Base-by-base conservation (phyloP, 148 eudicot genomes). In the Beta vulgaris region DNA sequence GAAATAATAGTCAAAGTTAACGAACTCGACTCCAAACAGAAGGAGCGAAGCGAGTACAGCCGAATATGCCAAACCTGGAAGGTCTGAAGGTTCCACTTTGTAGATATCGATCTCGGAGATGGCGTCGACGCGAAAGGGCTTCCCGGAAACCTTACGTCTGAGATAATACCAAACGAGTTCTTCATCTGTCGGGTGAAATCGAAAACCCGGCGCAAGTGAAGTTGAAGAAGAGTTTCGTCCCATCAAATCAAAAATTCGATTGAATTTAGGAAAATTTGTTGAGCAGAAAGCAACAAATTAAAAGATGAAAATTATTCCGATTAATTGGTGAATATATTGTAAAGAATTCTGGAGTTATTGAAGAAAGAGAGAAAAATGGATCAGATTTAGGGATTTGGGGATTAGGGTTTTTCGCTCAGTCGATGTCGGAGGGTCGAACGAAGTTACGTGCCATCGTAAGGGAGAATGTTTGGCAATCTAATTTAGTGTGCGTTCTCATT, bases 171-270 rank as follows among this genome's bases (percentile, higher is more conserved):
- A 72, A 0, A 91, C 92, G 19, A 91, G 80, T 59, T 91, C 97
- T 70, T 91, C 93, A 42, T 91, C 97, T 1, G 97, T 91, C 2
- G 97, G 97, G 43, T 91, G 97, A 44, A 91, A 91, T 48, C 93
- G 79, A 63, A 91, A 91, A 18, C 97, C 97, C 4, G 97, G 93
- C 11, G 89, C 92, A 6, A 91, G 83, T 55, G 82, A 72, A 3
- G 81, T 80, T 12, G 83, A 63, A 29, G 59, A 25, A 15, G 57
- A 70, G 61, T 76, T 68, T 58, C 57, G 73, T 13, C 35, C 62
- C 68, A 48, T 66, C 42, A 40, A 36, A 40, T 72, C 63, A 13
- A 11, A 18, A 39, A 44, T 40, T 59, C 9, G 48, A 28, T 59
- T 16, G 8, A 40, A 60, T 29, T 43, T 28, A 25, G 29, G 15